A percentile compares a stretch with the other conserved stretches of the same genome.
Evolutionary conservation across 2,329 filamentous ascomycete species (phyloP).

Genomic region (Ophiosphaerella korrae): DNA sequence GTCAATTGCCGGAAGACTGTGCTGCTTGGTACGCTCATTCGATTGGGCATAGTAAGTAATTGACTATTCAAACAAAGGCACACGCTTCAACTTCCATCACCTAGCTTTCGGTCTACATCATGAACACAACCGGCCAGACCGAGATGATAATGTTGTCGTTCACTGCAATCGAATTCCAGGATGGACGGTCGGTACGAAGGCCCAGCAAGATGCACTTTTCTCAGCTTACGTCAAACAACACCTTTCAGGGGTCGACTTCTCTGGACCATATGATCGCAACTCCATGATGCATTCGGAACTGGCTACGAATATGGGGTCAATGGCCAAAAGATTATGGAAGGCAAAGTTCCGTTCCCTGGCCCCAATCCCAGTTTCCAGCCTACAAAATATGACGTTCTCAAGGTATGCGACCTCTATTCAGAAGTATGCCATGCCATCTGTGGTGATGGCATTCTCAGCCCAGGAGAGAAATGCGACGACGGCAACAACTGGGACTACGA

Average conservation of each 20-base stretch:
- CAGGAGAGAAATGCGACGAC: constrained; percentile 21
- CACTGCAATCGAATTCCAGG: constrained; percentile 11
- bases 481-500: constrained; percentile 20
- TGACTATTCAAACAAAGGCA: neutral
- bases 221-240: constrained; percentile 10
- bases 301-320: constrained; percentile 9
- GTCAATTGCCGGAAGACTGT: constrained; percentile 4
- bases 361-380: constrained; percentile 7
- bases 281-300: constrained; percentile 19
- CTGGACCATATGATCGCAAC: constrained; percentile 16
- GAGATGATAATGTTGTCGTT: constrained; percentile 12
- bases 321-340: constrained; percentile 4
- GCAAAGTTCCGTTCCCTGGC: constrained; percentile 4
- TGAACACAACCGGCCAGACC: constrained; percentile 19
- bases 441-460: constrained; percentile 15
- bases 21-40: constrained; percentile 17
- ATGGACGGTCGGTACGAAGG: neutral
- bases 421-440: constrained; percentile 15
- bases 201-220: constrained; percentile 2
- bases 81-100: neutral
- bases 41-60: constrained; percentile 18
- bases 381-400: constrained; percentile 10
- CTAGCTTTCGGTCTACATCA: constrained; percentile 17
- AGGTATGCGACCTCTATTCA: constrained; percentile 19
- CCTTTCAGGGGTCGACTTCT: constrained; percentile 8